These are phyloP conservation scores for Persicaria maculosa DNA, from an alignment of 148 eudicot genomes.

Conservation along the genomic window DNA sequence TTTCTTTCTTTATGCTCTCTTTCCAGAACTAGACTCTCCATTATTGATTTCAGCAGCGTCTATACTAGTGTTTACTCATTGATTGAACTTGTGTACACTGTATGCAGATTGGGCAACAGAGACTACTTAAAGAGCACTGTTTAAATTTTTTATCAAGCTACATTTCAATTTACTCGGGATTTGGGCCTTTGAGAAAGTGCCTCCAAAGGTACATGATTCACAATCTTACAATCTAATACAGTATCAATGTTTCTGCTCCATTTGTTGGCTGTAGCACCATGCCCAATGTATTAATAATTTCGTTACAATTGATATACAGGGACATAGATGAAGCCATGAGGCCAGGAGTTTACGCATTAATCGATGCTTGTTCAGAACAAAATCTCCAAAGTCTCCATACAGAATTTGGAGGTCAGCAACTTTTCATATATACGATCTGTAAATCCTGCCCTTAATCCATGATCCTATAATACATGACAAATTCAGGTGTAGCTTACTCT, in stretches of 20 bases:
- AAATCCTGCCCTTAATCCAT: background rate
- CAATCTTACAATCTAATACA: background rate
- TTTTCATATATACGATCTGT: background rate
- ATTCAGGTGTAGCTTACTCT: background rate
- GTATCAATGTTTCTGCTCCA: conserved; percentile 4
- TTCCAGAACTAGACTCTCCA: background rate
- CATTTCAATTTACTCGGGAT: conserved; percentile 68
- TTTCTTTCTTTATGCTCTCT: background rate
- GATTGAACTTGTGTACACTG: background rate
- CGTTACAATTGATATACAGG: conserved; percentile 25
- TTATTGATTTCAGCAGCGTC: background rate
- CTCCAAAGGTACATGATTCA: conserved; percentile 49
- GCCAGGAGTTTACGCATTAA: conserved; percentile 82
- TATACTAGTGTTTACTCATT: background rate
- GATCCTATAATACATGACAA: background rate
- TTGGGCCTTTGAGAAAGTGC: conserved; percentile 56
- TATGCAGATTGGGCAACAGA: conserved; percentile 85
- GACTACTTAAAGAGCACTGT: conserved; percentile 53
- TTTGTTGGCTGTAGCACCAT: background rate
- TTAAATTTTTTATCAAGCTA: conserved; percentile 57
- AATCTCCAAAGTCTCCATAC: conserved; percentile 91
- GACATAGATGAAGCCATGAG: conserved; percentile 86
- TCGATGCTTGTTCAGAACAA: conserved; percentile 78
- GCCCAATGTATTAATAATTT: background rate
- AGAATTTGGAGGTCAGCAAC: conserved; percentile 62